Evolutionary conservation across 2,329 filamentous ascomycete genomes (phyloP), one percentile per base, ranked within the genome.

Genomic region (Aureobasidium vineae): DNA sequence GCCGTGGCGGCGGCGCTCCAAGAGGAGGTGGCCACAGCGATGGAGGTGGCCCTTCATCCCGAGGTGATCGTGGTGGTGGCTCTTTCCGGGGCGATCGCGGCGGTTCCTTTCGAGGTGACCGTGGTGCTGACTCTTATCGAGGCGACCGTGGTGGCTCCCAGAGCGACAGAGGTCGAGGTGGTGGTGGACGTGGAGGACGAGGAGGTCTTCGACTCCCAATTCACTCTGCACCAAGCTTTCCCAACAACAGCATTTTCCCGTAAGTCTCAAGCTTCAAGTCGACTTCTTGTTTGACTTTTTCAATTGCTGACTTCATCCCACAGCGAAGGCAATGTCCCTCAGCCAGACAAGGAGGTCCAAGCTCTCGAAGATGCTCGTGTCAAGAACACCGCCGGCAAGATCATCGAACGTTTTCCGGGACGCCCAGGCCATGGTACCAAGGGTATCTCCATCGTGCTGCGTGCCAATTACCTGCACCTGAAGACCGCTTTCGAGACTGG

Each of bases 401-500:
- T 70, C 57, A 75, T 69, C 43, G 70, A 75, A 68, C 60, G 73
- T 72, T 69, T 77, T 75, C 69, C 70, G 68, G 38, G 76, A 67
- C 67, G 79, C 68, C 71, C 70, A 67, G 66, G 73, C 64, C 80
- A 74, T 71, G 81, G 79, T 0, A 78, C 68, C 0, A 65, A 70
- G 31, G 81, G 81, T 21, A 74, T 43, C 28, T 33, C 68, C 0
- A 78, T 80, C 36, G 67, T 77, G 0, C 73, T 83, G 0, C 75
- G 78, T 23, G 77, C 81, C 0, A 83, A 81, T 64, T 79, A 80
- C 67, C 73, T 77, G 69, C 73, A 75, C 16, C 69, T 80, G 47
- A 75, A 71, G 10, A 75, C 77, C 10, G 75, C 73, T 11, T 76
- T 68, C n/a, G 77, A 75, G n/a, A 60, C 63, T 5, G 69, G 69